phyloP scores from a whole-genome alignment of 257 asterid species.

The Primulina eburnea region DNA sequence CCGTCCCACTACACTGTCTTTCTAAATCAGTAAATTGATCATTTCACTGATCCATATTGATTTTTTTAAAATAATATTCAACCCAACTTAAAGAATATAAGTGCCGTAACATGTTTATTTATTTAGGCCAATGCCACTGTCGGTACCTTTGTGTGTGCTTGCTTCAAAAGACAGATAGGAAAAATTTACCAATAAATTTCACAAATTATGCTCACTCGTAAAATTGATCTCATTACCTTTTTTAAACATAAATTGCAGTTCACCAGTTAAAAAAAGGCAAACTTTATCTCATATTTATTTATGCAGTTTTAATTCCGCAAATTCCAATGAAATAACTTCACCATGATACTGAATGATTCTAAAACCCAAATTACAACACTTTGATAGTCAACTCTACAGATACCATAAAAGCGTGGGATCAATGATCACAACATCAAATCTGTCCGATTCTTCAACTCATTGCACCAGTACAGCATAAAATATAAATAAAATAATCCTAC shows the following conservation, averaged over 20 bases:
- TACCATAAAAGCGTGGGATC: background rate
- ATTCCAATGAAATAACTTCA: background rate
- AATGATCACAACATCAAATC: too few relatives aligned
- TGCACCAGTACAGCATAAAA: background rate
- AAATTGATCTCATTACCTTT: background rate
- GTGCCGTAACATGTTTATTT: background rate
- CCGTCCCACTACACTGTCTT: background rate
- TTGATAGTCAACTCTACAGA: background rate
- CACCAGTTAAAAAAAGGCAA: background rate
- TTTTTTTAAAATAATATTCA: too few relatives aligned
- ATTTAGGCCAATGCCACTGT: background rate
- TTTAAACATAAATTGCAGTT: background rate
- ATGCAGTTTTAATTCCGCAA: background rate
- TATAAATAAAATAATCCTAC: background rate
- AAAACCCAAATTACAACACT: background rate
- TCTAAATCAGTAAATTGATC: background rate
- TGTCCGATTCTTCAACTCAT: background rate
- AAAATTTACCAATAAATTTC: too few relatives aligned
- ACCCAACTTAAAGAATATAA: background rate
- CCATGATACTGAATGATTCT: background rate
- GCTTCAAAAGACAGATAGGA: background rate
- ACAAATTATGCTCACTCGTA: background rate
- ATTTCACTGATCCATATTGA: background rate
- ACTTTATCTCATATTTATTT: background rate
- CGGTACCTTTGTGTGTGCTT: background rate